A percentile compares a stretch with the other conserved stretches of the same genome.
phyloP scores from a whole-genome alignment of 768 basidiomycete genomes.

The Collybia sp. region DNA sequence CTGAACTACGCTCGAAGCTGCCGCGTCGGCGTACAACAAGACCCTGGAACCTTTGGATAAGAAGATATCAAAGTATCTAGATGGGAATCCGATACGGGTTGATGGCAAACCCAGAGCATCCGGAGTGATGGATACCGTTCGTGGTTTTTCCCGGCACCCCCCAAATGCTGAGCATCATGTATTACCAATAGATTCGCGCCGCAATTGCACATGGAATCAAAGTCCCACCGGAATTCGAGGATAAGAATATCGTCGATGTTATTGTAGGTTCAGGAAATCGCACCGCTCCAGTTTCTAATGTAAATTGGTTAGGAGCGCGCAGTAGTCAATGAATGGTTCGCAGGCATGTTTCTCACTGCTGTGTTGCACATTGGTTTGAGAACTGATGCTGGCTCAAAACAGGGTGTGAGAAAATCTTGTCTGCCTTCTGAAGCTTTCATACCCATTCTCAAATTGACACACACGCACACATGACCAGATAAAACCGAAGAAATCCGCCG shows the following conservation, averaged over 20 bases:
- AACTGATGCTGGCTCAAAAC: not conserved
- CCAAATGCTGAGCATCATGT: not conserved
- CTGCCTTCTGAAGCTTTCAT: constrained; percentile 6
- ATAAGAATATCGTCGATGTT: constrained; percentile 49
- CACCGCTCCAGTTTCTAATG: not conserved
- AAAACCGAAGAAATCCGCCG: constrained; percentile 70
- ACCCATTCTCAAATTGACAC: constrained; percentile 2
- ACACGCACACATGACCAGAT: constrained; percentile 35
- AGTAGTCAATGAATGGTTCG: constrained; percentile 77
- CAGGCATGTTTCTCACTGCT: constrained; percentile 31
- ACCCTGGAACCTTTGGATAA: constrained; percentile 57
- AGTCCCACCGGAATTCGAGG: constrained; percentile 70
- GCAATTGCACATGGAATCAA: constrained; percentile 66
- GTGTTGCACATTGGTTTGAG: not conserved
- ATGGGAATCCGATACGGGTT: constrained; percentile 64
- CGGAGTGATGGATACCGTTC: constrained; percentile 70
- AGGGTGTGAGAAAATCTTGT: constrained; percentile 34
- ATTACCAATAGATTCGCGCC: constrained; percentile 47
- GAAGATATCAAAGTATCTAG: constrained; percentile 64
- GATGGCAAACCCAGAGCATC: constrained; percentile 75
- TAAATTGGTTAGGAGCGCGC: constrained; percentile 51
- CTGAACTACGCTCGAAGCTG: constrained; percentile 36
- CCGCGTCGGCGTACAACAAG: constrained; percentile 59
- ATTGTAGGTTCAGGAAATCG: constrained; percentile 38
- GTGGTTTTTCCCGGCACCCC: not conserved